A percentile compares a stretch with the other conserved stretches of the same genome.
Evolutionary conservation across 1,284 basidiomycete species (phyloP).

Genomic region (Ganoderma sp.): DNA sequence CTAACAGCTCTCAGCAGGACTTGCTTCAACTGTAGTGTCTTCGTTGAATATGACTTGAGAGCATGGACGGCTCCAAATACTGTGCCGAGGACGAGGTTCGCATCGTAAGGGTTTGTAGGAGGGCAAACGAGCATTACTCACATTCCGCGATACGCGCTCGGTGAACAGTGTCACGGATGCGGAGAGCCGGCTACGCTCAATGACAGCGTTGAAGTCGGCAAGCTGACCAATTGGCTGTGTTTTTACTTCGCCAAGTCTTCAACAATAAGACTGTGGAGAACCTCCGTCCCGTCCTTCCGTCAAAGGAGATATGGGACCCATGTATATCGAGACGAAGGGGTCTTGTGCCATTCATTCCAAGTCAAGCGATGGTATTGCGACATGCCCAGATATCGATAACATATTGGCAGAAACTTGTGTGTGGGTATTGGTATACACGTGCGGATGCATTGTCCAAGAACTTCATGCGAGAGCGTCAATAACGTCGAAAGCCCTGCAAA

Average conservation of each 20-base stretch:
- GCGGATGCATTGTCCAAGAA: slow-evolving; percentile 8
- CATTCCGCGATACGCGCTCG: neutral
- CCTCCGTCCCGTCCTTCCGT: neutral
- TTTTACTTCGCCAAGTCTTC: slow-evolving; percentile 6
- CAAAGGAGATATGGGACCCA: neutral
- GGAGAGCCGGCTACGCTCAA: neutral
- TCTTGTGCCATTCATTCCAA: neutral
- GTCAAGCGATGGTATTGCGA: slow-evolving; percentile 16
- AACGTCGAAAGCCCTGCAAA: slow-evolving; percentile 2
- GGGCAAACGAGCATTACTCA: neutral
- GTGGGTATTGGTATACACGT: slow-evolving; percentile 19
- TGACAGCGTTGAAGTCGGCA: neutral
- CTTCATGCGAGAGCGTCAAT: neutral
- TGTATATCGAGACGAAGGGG: neutral
- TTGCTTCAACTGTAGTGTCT: neutral
- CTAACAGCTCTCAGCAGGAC: neutral
- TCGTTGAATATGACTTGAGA: neutral
- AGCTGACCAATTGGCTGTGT: neutral
- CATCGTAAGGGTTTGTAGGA: neutral
- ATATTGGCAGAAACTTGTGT: slow-evolving; percentile 8
- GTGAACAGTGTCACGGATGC: neutral
- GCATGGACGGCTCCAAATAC: neutral
- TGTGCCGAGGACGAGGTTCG: neutral
- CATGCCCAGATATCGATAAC: slow-evolving; percentile 20
- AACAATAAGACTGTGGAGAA: neutral